Evolutionary conservation across 345 rosid genomes (phyloP), one percentile per base, ranked within the genome.

Genomic region (Gossypium turneri): DNA sequence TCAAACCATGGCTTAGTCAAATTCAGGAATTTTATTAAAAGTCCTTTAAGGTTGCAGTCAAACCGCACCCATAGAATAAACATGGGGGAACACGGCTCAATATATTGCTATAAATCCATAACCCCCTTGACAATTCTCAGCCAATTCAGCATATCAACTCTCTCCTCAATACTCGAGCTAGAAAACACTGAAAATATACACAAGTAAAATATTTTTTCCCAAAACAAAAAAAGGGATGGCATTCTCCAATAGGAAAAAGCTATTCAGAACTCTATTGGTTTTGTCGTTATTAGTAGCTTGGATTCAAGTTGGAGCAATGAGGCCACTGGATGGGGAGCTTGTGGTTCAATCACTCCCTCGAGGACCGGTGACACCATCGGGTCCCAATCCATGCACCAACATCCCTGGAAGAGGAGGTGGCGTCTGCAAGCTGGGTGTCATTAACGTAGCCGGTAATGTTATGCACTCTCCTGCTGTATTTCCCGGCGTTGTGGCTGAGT

Each of bases 381-480:
- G 72, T 53, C 62, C 59, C 25, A 81, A 74, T 43, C 80, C 80
- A 12, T 81, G 83, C 76, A 62, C 69, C 2, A 20, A 53, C 75
- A 70, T 74, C 20, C 83, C 83, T 2, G 73, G 83, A 10, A 67
- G 43, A 1, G 73, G 66, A 47, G 34, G 63, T 13, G 83, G 80
- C 17, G 27, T 12, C 60, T 80, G 83, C 78, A 68, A 43, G 50
- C 74, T 77, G 19, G 72, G 45, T 47, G 62, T 38, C 20, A 77
- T 77, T 78, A 80, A 80, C 67, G 3, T 73, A 41, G 80, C 83
- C 1, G 80, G 80, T 45, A 20, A 55, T 45, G 68, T 63, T 13
- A 52, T 53, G 11, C 76, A 43, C 17, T 13, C 71, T 4, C 68
- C 75, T 44, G 59, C 77, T 16, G 60, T 76, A 19, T 67, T 80